phyloP scores from a whole-genome alignment of 495 filamentous ascomycete species.

The Neurospora intermedia region DNA sequence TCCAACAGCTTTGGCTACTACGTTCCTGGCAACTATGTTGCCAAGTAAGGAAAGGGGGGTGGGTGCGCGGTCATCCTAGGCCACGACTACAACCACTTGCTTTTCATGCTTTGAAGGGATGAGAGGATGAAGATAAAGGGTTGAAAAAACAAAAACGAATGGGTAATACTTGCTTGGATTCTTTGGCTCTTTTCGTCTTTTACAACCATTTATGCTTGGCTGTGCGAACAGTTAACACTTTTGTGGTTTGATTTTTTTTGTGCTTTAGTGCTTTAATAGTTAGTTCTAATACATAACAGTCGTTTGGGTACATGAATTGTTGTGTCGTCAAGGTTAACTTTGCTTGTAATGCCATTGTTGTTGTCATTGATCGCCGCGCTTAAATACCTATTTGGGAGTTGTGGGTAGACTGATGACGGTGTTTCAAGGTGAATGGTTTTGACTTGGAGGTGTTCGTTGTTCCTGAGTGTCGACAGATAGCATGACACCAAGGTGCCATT shows the following conservation, averaged over 20 bases:
- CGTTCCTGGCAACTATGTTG: neutral
- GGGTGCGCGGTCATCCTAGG: neutral
- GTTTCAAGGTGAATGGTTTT: neutral
- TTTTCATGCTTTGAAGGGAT: neutral
- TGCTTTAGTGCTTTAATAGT: neutral
- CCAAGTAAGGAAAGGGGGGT: neutral
- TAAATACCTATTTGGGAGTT: neutral
- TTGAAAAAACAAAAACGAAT: neutral
- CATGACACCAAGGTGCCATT: neutral
- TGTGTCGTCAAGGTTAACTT: neutral
- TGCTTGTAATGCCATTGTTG: neutral
- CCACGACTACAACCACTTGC: neutral
- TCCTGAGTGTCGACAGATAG: neutral
- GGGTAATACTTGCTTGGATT: neutral
- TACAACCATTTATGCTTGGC: neutral
- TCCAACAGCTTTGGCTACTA: slow-evolving; percentile 8
- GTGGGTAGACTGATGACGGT: neutral
- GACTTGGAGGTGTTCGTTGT: neutral
- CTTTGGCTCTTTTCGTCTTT: neutral
- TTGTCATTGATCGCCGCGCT: neutral
- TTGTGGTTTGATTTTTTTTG: neutral
- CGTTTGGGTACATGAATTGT: neutral
- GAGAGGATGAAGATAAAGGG: neutral
- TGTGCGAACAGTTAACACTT: neutral
- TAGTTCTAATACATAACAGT: neutral